phyloP scores from a whole-genome alignment of 1,139 yeast species.

The Nakaseomyces delphensis region DNA sequence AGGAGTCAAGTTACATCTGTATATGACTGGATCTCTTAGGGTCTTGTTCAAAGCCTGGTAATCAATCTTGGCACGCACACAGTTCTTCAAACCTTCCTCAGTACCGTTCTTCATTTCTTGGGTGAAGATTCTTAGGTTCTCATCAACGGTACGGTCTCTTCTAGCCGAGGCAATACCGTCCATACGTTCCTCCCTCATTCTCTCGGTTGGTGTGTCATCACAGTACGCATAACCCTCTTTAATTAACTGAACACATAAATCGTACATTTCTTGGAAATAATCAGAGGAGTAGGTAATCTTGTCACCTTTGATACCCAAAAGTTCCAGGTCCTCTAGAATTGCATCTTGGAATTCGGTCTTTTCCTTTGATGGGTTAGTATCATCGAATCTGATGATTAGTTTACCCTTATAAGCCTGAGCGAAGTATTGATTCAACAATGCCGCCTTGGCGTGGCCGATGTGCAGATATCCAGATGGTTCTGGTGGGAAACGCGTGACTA shows the following conservation, averaged over 20 bases:
- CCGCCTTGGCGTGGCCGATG: constrained; percentile 98
- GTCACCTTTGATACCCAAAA: constrained; percentile 89
- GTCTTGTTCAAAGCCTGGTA: constrained; percentile 86
- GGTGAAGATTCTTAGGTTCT: constrained; percentile 73
- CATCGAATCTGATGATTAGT: constrained; percentile 90
- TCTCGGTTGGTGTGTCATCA: constrained; percentile 88
- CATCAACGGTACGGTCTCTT: constrained; percentile 87
- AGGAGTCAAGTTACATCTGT: constrained; percentile 92
- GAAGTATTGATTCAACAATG: constrained; percentile 87
- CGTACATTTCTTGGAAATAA: constrained; percentile 85
- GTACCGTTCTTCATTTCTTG: constrained; percentile 91
- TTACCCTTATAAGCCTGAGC: constrained; percentile 92
- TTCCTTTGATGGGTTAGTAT: constrained; percentile 94
- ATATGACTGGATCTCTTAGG: constrained; percentile 91
- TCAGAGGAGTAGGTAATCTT: constrained; percentile 80
- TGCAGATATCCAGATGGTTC: constrained; percentile 88
- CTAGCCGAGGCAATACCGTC: constrained; percentile 87
- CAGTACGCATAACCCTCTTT: constrained; percentile 94
- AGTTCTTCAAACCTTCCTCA: constrained; percentile 78
- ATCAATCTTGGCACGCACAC: constrained; percentile 93
- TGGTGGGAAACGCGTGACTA: constrained; percentile 91
- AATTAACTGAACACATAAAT: constrained; percentile 71
- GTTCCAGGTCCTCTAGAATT: constrained; percentile 77
- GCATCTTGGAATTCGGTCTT: constrained; percentile 87
- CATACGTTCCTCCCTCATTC: constrained; percentile 97